Percentiles rank a stretch among this genome's conserved stretches.
Conservation (phyloP, 768 basidiomycete species). For the Lanmaoa pseudosensibilis region DNA sequence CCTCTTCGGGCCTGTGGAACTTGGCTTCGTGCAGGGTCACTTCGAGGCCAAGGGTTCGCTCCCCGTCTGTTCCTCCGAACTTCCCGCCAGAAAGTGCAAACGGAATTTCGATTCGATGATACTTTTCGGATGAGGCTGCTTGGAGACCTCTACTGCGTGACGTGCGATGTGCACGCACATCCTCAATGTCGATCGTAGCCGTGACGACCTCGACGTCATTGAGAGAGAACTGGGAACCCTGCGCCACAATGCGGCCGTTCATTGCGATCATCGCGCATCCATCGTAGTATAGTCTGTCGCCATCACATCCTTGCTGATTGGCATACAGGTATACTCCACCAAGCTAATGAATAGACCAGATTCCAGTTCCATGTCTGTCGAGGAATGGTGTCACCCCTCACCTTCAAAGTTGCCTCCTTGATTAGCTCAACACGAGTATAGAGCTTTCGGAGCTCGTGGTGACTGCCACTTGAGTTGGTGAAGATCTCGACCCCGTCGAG, state of each 20-base stretch:
- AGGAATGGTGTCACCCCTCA: conserved; percentile 25
- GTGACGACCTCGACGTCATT: conserved; percentile 95
- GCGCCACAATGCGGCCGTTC: conserved; percentile 89
- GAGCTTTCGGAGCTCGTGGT: conserved; percentile 97
- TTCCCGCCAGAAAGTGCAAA: conserved; percentile 78
- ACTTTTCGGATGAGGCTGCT: conserved; percentile 71
- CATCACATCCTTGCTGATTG: conserved; percentile 99
- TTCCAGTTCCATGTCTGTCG: background rate
- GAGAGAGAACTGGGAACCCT: conserved; percentile 96
- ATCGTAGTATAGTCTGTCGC: conserved; percentile 96
- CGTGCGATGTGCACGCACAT: conserved; percentile 87
- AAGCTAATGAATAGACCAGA: conserved; percentile 49
- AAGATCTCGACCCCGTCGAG: conserved; percentile 99
- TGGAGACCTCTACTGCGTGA: conserved; percentile 87
- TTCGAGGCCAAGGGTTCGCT: conserved; percentile 47
- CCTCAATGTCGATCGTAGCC: conserved; percentile 96
- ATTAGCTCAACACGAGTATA: conserved; percentile 90
- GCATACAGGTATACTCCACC: conserved; percentile 98
- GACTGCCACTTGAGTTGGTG: conserved; percentile 97
- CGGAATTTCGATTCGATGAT: conserved; percentile 79
- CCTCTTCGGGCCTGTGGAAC: conserved; percentile 91
- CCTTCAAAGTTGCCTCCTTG: conserved; percentile 96
- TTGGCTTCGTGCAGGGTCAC: conserved; percentile 38
- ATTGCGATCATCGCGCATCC: conserved; percentile 95
- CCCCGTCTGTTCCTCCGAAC: conserved; percentile 60